phyloP scores from a whole-genome alignment of 2,329 filamentous ascomycete species.

The Ophiostoma sp. region DNA sequence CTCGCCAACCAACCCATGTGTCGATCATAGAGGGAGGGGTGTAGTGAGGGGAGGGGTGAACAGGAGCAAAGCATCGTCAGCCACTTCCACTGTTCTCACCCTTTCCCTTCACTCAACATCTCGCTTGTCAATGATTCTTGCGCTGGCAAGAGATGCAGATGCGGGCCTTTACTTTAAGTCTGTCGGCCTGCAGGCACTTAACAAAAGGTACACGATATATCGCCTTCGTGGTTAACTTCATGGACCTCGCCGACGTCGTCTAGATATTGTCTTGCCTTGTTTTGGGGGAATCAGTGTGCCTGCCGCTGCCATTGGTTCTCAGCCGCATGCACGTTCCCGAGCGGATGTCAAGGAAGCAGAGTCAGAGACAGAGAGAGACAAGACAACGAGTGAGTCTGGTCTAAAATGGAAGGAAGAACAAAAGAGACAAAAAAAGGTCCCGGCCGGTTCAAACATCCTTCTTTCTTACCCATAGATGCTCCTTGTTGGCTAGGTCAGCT shows the following conservation, averaged over 20 bases:
- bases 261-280: neutral
- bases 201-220: neutral
- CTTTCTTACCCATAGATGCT: neutral
- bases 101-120: neutral
- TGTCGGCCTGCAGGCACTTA: neutral
- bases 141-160: neutral
- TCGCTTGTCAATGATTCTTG: neutral
- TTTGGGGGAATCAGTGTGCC: neutral
- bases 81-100: neutral
- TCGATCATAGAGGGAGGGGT: neutral
- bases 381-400: neutral
- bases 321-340: slow-evolving; percentile 11
- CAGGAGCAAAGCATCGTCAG: neutral
- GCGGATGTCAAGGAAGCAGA: neutral
- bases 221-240: too few relatives aligned
- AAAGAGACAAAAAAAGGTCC: neutral
- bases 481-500: neutral
- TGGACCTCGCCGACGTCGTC: neutral
- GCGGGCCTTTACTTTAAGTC: neutral
- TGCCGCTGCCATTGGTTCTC: neutral
- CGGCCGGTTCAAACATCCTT: neutral
- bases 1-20: neutral
- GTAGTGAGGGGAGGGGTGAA: neutral
- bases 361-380: neutral
- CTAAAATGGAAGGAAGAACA: neutral